These are phyloP conservation scores for Hibiscus tridactylites DNA, from an alignment of 345 rosid genomes.

Conservation along the genomic window DNA sequence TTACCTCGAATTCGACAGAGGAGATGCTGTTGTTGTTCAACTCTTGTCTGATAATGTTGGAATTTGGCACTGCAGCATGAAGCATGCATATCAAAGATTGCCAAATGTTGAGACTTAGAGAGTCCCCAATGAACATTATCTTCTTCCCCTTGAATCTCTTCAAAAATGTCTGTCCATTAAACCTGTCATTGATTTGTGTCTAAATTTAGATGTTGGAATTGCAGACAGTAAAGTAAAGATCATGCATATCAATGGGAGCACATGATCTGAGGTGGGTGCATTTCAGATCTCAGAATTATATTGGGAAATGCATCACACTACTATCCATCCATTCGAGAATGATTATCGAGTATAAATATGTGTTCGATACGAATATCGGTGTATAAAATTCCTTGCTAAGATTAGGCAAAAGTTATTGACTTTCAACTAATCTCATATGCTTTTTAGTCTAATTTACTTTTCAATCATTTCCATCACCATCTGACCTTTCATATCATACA, in stretches of 20 bases:
- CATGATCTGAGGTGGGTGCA: background rate
- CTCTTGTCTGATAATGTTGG: constrained; percentile 18
- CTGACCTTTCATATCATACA: background rate
- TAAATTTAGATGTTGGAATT: background rate
- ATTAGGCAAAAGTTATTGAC: too few species aligned
- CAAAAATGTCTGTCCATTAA: constrained; percentile 39
- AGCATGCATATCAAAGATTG: constrained; percentile 53
- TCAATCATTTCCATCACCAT: too few species aligned
- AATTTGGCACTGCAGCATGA: constrained; percentile 40
- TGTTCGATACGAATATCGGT: background rate
- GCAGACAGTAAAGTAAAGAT: background rate
- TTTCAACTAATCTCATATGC: too few species aligned
- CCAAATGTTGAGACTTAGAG: constrained; percentile 50
- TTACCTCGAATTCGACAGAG: constrained; percentile 37
- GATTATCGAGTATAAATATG: too few species aligned
- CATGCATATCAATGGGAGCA: too few species aligned
- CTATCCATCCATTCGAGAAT: too few species aligned
- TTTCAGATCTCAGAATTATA: background rate
- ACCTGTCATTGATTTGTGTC: constrained; percentile 24
- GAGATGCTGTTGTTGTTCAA: constrained; percentile 6
- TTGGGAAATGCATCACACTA: background rate
- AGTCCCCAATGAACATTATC: constrained; percentile 62
- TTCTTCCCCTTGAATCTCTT: constrained; percentile 34
- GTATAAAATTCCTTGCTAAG: too few species aligned
- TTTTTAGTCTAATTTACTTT: too few species aligned